Evolutionary conservation across 305 asterid genomes (phyloP).

Genomic region (Fraxinus dipetala): DNA sequence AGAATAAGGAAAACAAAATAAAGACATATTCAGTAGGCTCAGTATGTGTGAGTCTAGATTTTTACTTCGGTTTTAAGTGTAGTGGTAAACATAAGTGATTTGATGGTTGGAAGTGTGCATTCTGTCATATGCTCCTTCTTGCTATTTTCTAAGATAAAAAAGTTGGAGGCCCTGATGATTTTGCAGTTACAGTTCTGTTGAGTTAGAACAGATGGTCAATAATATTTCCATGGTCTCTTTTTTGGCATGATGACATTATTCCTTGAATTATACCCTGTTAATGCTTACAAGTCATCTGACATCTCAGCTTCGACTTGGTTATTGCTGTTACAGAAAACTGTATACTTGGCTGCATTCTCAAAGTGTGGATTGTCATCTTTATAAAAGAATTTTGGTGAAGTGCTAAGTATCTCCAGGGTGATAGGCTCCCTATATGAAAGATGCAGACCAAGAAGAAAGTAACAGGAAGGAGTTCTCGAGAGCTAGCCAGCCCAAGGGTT

Average conservation of each 20-base stretch:
- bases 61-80: background rate
- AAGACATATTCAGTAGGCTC: conserved; percentile 10
- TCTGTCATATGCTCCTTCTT: background rate
- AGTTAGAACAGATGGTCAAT: background rate
- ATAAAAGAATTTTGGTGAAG: conserved; percentile 21
- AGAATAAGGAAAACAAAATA: background rate
- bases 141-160: background rate
- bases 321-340: background rate
- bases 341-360: background rate
- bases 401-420: conserved; percentile 21
- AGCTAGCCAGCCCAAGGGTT: conserved; percentile 59
- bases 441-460: conserved; percentile 77
- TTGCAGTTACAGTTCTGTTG: background rate
- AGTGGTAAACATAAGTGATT: background rate
- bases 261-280: background rate
- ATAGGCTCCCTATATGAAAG: conserved; percentile 23
- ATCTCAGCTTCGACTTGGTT: background rate
- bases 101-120: background rate
- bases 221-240: conserved; percentile 1
- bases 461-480: conserved; percentile 53
- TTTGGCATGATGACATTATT: background rate
- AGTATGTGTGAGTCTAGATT: background rate
- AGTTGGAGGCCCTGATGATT: background rate
- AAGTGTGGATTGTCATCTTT: conserved; percentile 6
- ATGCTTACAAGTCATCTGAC: background rate